These are phyloP conservation scores for Gracilaria gracilis DNA, from an alignment of 23 red algal species.

Conservation along the genomic window DNA sequence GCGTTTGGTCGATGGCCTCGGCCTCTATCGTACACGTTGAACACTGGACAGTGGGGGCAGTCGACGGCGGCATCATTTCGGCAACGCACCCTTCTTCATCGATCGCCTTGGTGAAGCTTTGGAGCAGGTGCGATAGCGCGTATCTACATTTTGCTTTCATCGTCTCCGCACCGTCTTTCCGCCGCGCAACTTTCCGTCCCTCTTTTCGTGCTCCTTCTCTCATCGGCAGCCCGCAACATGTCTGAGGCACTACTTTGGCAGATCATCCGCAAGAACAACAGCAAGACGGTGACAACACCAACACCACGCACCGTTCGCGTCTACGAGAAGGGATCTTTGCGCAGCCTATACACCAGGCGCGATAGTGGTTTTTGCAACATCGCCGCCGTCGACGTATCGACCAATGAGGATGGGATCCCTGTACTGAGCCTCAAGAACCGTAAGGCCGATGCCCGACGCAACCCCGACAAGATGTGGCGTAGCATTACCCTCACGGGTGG, in stretches of 20 bases:
- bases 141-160: too few relatives aligned
- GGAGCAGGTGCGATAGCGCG: too few relatives aligned
- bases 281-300: constrained; percentile 22
- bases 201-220: neutral
- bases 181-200: neutral
- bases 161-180: neutral
- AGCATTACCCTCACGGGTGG: constrained; percentile 56
- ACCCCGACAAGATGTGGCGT: constrained; percentile 74
- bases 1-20: too few relatives aligned
- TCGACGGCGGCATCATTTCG: too few relatives aligned
- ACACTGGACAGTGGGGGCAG: neutral
- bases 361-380: constrained; percentile 56
- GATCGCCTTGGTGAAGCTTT: too few relatives aligned
- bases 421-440: constrained; percentile 59
- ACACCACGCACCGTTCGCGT: constrained; percentile 29
- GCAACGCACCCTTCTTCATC: too few relatives aligned
- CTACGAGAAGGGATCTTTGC: constrained; percentile 60
- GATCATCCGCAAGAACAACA: constrained; percentile 47
- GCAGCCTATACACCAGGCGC: neutral
- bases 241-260: constrained; percentile 67
- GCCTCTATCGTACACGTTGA: neutral
- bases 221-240: constrained; percentile 11
- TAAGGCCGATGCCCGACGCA: constrained; percentile 33
- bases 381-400: constrained; percentile 56
- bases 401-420: constrained; percentile 68